Evolutionary conservation across 176 grass and related monocot genomes (phyloP).

Genomic region (Bonia amplexicaulis): DNA sequence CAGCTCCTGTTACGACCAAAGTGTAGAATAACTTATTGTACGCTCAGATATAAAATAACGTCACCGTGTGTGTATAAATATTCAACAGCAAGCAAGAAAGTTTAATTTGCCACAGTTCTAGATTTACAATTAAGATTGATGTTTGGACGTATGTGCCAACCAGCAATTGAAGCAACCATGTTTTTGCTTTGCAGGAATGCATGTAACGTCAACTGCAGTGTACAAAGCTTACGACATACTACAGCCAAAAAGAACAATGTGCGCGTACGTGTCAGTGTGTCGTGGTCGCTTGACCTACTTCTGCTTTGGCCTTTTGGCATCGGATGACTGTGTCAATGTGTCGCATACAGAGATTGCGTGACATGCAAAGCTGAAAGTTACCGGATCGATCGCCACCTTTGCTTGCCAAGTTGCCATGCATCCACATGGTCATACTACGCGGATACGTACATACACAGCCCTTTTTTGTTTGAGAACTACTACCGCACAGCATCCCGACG

Average conservation of each 20-base stretch:
- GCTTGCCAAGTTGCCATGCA: conserved; percentile 22
- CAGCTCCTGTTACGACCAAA: too few species aligned
- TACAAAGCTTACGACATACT: background rate
- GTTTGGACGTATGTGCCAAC: background rate
- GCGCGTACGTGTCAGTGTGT: background rate
- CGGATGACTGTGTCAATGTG: background rate
- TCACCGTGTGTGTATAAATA: too few species aligned
- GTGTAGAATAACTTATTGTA: too few species aligned
- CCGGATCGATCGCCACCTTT: conserved; percentile 16
- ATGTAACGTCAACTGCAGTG: background rate
- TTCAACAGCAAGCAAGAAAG: conserved; percentile 10
- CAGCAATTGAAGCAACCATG: background rate
- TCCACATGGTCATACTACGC: background rate
- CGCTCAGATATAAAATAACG: too few species aligned
- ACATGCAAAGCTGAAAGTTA: conserved; percentile 14
- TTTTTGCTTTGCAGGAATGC: background rate
- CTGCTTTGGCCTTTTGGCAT: background rate
- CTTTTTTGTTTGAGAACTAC: background rate
- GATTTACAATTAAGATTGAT: background rate
- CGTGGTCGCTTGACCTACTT: conserved; percentile 13
- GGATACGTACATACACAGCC: rapidly evolving
- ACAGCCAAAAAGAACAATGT: background rate
- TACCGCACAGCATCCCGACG: too few species aligned
- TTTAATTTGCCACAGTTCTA: background rate
- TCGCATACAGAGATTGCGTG: conserved; percentile 8